phyloP scores from a whole-genome alignment of 306 rosid genomes.

The Chamaecrista fasciculata region DNA sequence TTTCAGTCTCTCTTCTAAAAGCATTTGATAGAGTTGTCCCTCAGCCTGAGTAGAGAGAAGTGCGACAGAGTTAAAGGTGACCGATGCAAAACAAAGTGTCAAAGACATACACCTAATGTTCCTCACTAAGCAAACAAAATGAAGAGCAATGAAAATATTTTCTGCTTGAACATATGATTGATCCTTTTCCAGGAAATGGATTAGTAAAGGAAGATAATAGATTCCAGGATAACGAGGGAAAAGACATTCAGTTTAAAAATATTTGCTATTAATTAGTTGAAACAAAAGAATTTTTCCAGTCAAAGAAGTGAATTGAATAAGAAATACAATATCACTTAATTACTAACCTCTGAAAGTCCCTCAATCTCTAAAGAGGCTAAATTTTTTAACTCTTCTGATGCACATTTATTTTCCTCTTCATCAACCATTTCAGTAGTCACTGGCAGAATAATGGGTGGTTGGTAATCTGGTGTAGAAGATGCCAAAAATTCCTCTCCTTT shows the following conservation, averaged over 20 bases:
- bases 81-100: constrained; percentile 20
- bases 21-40: constrained; percentile 57
- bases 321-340: constrained; percentile 12
- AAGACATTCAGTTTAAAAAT: not conserved
- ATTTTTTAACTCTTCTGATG: constrained; percentile 50
- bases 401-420: constrained; percentile 48
- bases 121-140: constrained; percentile 17
- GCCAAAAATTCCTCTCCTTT: constrained; percentile 68
- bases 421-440: constrained; percentile 68
- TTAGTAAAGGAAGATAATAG: not conserved
- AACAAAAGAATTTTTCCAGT: not conserved
- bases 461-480: constrained; percentile 71
- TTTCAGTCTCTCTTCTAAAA: constrained; percentile 85
- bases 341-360: constrained; percentile 73
- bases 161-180: constrained; percentile 6
- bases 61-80: constrained; percentile 20
- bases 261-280: not conserved
- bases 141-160: not conserved
- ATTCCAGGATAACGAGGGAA: not conserved
- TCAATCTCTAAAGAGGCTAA: constrained; percentile 49
- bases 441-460: constrained; percentile 66
- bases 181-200: not conserved
- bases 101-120: constrained; percentile 18
- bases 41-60: constrained; percentile 54
- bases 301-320: constrained; percentile 15